Percentiles rank a stretch among this genome's conserved stretches.
phyloP scores from a whole-genome alignment of 345 rosid genomes.

The Raphanus sativus region DNA sequence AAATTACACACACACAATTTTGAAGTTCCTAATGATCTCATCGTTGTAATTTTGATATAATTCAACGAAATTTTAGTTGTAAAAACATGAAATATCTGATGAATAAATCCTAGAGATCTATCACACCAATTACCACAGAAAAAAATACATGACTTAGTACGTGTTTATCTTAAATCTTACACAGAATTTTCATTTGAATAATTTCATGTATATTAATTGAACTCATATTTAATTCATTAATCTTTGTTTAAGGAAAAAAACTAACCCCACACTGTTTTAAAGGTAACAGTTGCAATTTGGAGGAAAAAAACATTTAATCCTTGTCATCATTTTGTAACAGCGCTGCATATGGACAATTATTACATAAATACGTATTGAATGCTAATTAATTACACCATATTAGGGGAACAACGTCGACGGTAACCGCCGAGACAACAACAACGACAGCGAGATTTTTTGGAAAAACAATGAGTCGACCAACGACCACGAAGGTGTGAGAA shows the following conservation, averaged over 20 bases:
- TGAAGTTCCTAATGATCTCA: neutral
- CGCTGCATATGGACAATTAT: neutral
- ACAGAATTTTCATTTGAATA: neutral
- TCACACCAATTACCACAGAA: neutral
- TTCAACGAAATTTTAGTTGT: neutral
- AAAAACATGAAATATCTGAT: neutral
- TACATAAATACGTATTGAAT: conserved; percentile 7
- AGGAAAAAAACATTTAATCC: neutral
- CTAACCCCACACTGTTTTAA: neutral
- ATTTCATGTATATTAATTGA: neutral
- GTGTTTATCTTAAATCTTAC: neutral
- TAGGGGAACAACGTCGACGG: conserved; percentile 18
- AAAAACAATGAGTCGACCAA: neutral
- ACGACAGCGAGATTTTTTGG: neutral
- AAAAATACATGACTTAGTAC: neutral
- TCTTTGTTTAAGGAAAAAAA: neutral
- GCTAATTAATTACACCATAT: neutral
- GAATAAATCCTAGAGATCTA: neutral
- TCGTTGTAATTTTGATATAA: neutral
- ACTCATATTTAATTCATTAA: conserved; percentile 4
- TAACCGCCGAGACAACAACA: neutral
- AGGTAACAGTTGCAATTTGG: neutral
- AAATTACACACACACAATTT: neutral
- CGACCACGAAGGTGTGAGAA: neutral
- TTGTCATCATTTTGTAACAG: conserved; percentile 12